Conservation (phyloP, 2,329 filamentous ascomycete genomes). For the Neonectria hederae region DNA sequence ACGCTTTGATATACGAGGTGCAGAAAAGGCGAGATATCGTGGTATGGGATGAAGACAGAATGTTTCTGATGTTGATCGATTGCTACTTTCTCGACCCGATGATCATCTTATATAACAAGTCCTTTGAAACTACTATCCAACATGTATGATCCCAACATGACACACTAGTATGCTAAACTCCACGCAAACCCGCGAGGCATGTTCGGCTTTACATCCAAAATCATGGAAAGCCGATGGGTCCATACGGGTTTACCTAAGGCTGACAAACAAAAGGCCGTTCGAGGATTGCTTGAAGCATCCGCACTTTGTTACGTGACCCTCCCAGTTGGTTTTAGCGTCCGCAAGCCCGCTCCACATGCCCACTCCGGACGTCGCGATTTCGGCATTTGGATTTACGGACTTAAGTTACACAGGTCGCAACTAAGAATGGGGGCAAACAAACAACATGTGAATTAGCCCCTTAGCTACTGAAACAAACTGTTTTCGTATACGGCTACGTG, state of each 20-base stretch:
- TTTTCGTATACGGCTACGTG: background rate
- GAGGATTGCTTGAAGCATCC: background rate
- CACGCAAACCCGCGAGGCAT: background rate
- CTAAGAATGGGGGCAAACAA: background rate
- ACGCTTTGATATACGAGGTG: background rate
- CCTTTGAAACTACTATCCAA: background rate
- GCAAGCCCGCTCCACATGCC: background rate
- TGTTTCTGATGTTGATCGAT: background rate
- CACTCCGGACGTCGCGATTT: background rate
- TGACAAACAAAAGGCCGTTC: background rate
- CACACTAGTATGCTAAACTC: background rate
- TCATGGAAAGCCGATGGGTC: background rate
- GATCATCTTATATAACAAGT: background rate
- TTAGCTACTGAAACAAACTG: background rate
- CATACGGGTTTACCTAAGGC: background rate
- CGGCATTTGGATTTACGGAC: background rate
- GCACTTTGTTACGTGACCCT: background rate
- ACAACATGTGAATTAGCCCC: background rate
- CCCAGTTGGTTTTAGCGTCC: background rate
- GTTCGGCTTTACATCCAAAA: background rate
- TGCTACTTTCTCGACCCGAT: too few species aligned
- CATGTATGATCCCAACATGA: background rate
- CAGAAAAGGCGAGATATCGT: background rate
- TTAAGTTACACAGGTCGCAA: background rate
- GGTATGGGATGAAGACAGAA: background rate